Evolutionary conservation across 257 asterid species (phyloP).

Genomic region (Solanum etuberosum): DNA sequence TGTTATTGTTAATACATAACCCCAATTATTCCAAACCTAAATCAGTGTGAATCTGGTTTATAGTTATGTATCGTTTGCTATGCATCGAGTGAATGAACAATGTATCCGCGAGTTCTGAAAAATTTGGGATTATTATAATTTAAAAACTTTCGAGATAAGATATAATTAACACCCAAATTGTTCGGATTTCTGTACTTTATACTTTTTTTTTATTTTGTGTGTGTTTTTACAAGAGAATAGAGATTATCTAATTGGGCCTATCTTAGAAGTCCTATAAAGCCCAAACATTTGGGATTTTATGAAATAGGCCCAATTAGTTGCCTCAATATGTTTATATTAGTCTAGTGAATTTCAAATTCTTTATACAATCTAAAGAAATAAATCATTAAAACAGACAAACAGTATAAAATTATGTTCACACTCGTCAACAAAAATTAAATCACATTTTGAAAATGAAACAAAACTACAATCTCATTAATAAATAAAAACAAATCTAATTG

Average conservation of each 20-base stretch:
- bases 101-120: no score
- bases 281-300: background rate
- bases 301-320: background rate
- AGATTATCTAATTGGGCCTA: background rate
- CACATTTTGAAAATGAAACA: background rate
- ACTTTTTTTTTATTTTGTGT: no score
- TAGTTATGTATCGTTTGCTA: no score
- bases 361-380: no score
- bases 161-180: no score
- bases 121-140: no score
- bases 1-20: background rate
- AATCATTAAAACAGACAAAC: background rate
- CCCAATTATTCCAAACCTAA: no score
- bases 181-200: no score
- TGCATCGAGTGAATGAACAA: no score
- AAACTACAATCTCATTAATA: background rate
- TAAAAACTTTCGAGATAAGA: no score
- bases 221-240: no score
- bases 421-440: background rate
- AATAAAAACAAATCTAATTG: background rate
- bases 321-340: background rate
- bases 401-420: background rate
- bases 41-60: no score
- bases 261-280: background rate
- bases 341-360: background rate